Evolutionary conservation across 768 basidiomycete genomes (phyloP).

Genomic region (Grammothele lineata): DNA sequence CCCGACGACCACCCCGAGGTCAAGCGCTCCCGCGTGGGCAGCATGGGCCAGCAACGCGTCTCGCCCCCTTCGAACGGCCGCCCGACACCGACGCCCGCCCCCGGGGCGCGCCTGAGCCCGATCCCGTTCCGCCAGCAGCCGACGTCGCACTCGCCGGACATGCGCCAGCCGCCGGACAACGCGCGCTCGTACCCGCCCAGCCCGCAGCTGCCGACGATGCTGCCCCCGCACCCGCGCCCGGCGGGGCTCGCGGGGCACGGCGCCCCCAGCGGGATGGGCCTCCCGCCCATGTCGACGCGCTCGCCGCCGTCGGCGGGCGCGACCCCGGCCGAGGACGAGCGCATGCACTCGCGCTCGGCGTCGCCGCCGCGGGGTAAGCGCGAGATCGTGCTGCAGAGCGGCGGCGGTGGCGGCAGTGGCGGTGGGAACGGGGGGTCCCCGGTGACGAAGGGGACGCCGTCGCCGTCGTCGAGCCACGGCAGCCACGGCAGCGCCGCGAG

Average conservation of each 20-base stretch:
- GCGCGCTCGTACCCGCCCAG: constrained; percentile 29
- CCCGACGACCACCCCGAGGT: constrained; percentile 48
- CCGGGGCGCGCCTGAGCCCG: constrained; percentile 55
- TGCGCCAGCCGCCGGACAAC: constrained; percentile 41
- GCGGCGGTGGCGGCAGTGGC: too few relatives aligned
- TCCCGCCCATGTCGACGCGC: constrained; percentile 69
- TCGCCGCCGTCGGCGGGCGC: constrained; percentile 54
- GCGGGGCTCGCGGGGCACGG: constrained; percentile 48
- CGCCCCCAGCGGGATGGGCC: constrained; percentile 39
- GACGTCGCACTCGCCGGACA: constrained; percentile 64
- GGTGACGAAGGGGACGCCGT: constrained; percentile 47
- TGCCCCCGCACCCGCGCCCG: constrained; percentile 75
- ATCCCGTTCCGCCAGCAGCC: constrained; percentile 73
- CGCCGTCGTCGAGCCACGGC: constrained; percentile 41
- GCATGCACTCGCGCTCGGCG: constrained; percentile 44
- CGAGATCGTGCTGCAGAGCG: too few relatives aligned
- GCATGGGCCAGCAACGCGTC: constrained; percentile 36
- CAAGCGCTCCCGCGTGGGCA: constrained; percentile 65
- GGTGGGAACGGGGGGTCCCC: constrained; percentile 37
- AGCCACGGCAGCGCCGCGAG: constrained; percentile 35
- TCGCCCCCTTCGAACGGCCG: constrained; percentile 48
- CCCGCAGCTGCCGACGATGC: constrained; percentile 53
- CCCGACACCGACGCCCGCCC: constrained; percentile 41
- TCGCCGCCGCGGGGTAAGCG: constrained; percentile 48
- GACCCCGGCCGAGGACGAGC: constrained; percentile 35